Evolutionary conservation across 768 basidiomycete genomes (phyloP).

Genomic region (Trametes elegans): DNA sequence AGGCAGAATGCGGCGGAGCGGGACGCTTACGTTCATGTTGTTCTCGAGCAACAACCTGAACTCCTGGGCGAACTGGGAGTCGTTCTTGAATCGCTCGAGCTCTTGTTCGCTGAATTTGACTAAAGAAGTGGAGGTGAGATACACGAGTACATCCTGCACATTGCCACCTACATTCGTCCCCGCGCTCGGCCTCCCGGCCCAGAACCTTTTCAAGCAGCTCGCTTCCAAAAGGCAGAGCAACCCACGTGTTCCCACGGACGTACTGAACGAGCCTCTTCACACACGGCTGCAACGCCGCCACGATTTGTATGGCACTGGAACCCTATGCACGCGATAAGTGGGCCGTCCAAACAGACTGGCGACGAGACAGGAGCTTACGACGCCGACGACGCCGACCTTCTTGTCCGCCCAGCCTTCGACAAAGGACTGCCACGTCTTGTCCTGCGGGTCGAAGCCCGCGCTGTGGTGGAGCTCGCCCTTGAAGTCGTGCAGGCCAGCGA

Average conservation of each 20-base stretch:
- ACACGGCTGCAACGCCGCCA: constrained; percentile 53
- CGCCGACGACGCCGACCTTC: constrained; percentile 56
- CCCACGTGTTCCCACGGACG: constrained; percentile 61
- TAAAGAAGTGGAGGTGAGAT: too few species aligned
- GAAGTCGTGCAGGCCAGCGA: constrained; percentile 54
- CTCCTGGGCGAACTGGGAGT: constrained; percentile 44
- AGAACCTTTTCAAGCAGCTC: constrained; percentile 41
- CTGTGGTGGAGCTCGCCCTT: constrained; percentile 60
- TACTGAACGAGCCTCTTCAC: constrained; percentile 51
- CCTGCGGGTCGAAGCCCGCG: constrained; percentile 52
- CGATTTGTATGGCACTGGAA: constrained; percentile 61
- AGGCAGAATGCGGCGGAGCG: too few species aligned
- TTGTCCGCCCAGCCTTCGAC: constrained; percentile 51
- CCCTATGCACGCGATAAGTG: constrained; percentile 38
- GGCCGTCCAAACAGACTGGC: too few species aligned
- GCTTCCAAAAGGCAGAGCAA: constrained; percentile 44
- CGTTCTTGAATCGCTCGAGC: constrained; percentile 42
- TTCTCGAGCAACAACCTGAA: too few species aligned
- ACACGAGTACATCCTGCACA: not conserved
- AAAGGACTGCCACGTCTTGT: constrained; percentile 41
- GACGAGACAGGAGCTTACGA: too few species aligned
- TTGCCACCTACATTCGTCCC: constrained; percentile 44
- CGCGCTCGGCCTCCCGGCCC: constrained; percentile 31
- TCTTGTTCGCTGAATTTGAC: constrained; percentile 41
- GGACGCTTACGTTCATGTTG: too few species aligned